These are phyloP conservation scores for Suhomyces sp. DNA, from an alignment of 805 yeast species.

Conservation along the genomic window DNA sequence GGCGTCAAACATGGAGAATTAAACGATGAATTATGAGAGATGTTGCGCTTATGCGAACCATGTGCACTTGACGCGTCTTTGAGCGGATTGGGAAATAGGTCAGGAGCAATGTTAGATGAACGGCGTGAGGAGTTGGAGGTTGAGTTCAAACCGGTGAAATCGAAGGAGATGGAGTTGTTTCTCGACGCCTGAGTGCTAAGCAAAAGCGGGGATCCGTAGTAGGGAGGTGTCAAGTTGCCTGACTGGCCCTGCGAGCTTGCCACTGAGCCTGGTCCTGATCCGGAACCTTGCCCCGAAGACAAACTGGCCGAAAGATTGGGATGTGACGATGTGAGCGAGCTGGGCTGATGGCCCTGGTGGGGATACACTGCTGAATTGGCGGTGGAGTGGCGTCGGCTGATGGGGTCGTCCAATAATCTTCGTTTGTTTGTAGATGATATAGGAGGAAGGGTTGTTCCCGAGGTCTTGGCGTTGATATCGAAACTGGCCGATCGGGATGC, in stretches of 20 bases:
- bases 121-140: slow-evolving; percentile 34
- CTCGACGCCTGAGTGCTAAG: slow-evolving; percentile 35
- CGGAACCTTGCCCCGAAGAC: neutral
- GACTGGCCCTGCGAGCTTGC: neutral
- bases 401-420: slow-evolving; percentile 14
- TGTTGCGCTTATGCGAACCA: slow-evolving; percentile 23
- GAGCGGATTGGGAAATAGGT: slow-evolving; percentile 40
- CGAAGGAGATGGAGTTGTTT: slow-evolving; percentile 40
- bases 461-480: slow-evolving; percentile 1
- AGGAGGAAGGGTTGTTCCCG: slow-evolving; percentile 10
- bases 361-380: slow-evolving; percentile 8
- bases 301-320: slow-evolving; percentile 10
- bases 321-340: slow-evolving; percentile 9
- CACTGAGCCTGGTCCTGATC: neutral
- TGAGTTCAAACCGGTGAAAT: slow-evolving; percentile 17
- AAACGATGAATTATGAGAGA: slow-evolving; percentile 30
- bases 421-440: slow-evolving; percentile 12
- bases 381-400: slow-evolving; percentile 13
- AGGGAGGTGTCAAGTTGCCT: slow-evolving; percentile 26
- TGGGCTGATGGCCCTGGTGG: slow-evolving; percentile 1
- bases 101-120: slow-evolving; percentile 40
- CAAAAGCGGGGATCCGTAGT: slow-evolving; percentile 29
- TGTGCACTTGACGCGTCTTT: slow-evolving; percentile 6
- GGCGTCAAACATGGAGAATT: slow-evolving; percentile 28
- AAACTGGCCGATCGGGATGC: slow-evolving; percentile 7